Evolutionary conservation across 148 eudicot genomes (phyloP).

Genomic region (Euryodendron excelsum): DNA sequence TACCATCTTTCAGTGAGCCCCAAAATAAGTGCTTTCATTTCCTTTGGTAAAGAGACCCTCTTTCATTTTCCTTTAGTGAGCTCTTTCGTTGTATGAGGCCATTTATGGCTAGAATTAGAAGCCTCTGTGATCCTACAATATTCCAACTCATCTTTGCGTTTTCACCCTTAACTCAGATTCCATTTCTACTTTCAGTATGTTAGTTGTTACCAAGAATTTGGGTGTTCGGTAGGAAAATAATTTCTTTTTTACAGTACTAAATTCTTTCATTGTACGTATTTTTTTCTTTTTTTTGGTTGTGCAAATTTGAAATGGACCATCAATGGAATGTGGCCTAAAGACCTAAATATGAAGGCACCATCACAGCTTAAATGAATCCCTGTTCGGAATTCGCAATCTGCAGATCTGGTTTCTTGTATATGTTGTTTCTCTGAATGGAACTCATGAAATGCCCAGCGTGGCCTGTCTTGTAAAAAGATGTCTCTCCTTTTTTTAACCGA

Average conservation of each 20-base stretch:
- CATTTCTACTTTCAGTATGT: neutral
- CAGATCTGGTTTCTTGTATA: neutral
- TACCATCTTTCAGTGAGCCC: neutral
- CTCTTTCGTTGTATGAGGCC: neutral
- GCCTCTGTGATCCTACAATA: neutral
- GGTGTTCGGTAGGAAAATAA: neutral
- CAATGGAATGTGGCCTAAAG: no score
- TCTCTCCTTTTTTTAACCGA: neutral
- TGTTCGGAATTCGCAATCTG: no score
- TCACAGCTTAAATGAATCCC: no score
- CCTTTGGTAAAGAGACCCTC: neutral
- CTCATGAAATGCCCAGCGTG: neutral
- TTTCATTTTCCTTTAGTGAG: neutral
- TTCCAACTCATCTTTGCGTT: neutral
- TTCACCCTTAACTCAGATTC: neutral
- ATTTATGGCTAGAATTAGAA: neutral
- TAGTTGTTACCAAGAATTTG: constrained; percentile 3
- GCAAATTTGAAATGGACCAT: no score
- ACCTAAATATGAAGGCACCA: no score
- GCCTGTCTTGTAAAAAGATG: neutral
- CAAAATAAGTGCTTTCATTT: constrained; percentile 15
- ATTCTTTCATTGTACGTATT: neutral
- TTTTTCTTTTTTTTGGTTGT: neutral
- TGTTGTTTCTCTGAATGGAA: neutral
- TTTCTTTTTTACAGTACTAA: neutral